Conservation (phyloP, 345 rosid species). For the Eucalyptus cloeziana region DNA sequence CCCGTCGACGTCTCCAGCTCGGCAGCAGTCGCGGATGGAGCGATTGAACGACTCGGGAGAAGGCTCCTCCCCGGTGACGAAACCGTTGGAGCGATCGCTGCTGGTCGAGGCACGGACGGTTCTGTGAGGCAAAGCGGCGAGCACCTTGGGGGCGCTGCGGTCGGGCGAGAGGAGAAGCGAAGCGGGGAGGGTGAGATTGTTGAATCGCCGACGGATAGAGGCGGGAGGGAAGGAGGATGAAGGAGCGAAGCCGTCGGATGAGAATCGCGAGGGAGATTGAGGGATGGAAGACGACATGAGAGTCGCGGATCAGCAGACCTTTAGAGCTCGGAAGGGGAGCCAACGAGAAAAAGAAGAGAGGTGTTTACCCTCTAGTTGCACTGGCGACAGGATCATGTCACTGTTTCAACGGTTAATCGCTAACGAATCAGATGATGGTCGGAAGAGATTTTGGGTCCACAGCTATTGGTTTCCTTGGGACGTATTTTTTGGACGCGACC, state of each 20-base stretch:
- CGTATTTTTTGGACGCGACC: neutral
- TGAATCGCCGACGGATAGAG: neutral
- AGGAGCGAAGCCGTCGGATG: neutral
- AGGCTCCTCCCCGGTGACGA: conserved; percentile 5
- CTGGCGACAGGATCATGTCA: neutral
- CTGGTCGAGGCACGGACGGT: neutral
- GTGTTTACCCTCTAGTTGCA: neutral
- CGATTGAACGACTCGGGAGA: conserved; percentile 21
- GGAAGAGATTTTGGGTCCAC: neutral
- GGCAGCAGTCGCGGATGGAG: conserved; percentile 31
- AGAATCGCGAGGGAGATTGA: neutral
- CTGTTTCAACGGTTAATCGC: neutral
- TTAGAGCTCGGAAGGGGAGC: neutral
- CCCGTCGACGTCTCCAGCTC: conserved; percentile 19
- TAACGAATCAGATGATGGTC: neutral
- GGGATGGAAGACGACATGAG: neutral
- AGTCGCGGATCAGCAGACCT: neutral
- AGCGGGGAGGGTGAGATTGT: neutral
- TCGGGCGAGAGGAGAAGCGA: neutral
- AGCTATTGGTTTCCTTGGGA: neutral
- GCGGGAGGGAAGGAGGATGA: neutral
- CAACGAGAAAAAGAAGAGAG: neutral
- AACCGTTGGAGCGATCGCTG: neutral
- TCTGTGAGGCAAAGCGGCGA: neutral
- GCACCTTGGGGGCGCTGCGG: neutral